phyloP scores from a whole-genome alignment of 2,329 filamentous ascomycete species.

The Pezicula radicicola region DNA sequence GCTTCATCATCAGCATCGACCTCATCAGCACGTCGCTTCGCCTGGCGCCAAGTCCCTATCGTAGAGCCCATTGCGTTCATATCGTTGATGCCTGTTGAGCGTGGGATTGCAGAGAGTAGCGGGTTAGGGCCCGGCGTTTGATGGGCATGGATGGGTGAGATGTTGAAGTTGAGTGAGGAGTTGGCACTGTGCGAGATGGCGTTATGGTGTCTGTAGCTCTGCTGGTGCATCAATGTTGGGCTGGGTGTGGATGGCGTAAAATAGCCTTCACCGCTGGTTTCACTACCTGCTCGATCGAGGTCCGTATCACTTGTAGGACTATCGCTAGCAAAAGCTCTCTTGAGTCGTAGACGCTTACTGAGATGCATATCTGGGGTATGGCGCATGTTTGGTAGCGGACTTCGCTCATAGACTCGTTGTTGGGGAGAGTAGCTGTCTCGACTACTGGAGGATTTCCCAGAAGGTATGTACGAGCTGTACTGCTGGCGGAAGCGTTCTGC shows the following conservation, averaged over 20 bases:
- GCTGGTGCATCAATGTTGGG: constrained; percentile 7
- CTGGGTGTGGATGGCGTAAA: constrained; percentile 17
- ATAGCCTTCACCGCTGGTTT: constrained; percentile 21
- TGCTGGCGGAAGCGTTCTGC: constrained; percentile 39
- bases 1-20: constrained; percentile 16
- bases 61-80: neutral
- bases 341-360: constrained; percentile 25
- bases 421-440: constrained; percentile 26
- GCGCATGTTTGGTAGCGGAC: constrained; percentile 7
- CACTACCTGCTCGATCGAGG: constrained; percentile 27
- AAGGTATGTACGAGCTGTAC: constrained; percentile 17
- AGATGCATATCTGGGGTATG: constrained; percentile 14
- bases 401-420: constrained; percentile 8
- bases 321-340: constrained; percentile 30
- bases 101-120: constrained; percentile 42
- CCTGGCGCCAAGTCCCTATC: constrained; percentile 1
- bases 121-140: constrained; percentile 30
- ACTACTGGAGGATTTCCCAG: constrained; percentile 13
- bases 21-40: constrained; percentile 18
- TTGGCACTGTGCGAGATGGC: constrained; percentile 15
- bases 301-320: constrained; percentile 41
- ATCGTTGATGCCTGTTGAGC: constrained; percentile 23
- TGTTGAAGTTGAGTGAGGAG: constrained; percentile 19
- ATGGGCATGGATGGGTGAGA: constrained; percentile 3
- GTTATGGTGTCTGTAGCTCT: constrained; percentile 29